These are phyloP conservation scores for Lactifluus pinguis DNA, from an alignment of 768 basidiomycete genomes.

Conservation along the genomic window DNA sequence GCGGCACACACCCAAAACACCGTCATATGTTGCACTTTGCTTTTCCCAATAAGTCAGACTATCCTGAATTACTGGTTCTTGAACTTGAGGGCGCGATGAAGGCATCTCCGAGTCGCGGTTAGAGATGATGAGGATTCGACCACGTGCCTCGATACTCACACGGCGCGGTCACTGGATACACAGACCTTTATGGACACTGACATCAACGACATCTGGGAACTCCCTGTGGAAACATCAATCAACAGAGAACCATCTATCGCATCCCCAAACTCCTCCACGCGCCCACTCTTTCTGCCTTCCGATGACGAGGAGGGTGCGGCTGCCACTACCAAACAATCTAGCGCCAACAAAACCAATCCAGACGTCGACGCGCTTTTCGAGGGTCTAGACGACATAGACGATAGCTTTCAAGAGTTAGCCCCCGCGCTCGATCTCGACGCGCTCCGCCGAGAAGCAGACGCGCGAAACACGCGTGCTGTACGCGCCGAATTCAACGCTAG, in stretches of 20 bases:
- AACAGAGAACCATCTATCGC: conserved; percentile 17
- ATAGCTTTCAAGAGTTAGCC: conserved; percentile 31
- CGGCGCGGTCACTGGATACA: neutral
- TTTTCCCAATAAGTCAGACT: conserved; percentile 83
- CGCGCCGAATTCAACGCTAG: conserved; percentile 42
- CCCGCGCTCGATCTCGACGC: conserved; percentile 45
- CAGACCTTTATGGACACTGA: conserved; percentile 22
- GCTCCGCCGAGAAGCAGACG: conserved; percentile 47
- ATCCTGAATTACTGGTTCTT: conserved; percentile 51
- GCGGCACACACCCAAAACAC: conserved; percentile 60
- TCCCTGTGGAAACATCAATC: conserved; percentile 31
- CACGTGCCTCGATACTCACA: neutral
- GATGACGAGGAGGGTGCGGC: conserved; percentile 45
- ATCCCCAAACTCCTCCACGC: conserved; percentile 23
- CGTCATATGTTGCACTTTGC: conserved; percentile 75
- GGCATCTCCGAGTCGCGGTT: neutral
- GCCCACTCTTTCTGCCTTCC: conserved; percentile 44
- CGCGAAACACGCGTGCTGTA: conserved; percentile 32
- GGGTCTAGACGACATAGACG: conserved; percentile 38
- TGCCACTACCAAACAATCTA: neutral
- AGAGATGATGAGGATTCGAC: too few relatives aligned
- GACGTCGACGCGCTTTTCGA: conserved; percentile 39
- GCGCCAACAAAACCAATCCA: conserved; percentile 11
- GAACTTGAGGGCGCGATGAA: neutral
- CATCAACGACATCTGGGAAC: conserved; percentile 53